Percentiles rank a stretch among this genome's conserved stretches.
Evolutionary conservation across 2,329 filamentous ascomycete genomes (phyloP).

Genomic region (Alternaria brassicae): DNA sequence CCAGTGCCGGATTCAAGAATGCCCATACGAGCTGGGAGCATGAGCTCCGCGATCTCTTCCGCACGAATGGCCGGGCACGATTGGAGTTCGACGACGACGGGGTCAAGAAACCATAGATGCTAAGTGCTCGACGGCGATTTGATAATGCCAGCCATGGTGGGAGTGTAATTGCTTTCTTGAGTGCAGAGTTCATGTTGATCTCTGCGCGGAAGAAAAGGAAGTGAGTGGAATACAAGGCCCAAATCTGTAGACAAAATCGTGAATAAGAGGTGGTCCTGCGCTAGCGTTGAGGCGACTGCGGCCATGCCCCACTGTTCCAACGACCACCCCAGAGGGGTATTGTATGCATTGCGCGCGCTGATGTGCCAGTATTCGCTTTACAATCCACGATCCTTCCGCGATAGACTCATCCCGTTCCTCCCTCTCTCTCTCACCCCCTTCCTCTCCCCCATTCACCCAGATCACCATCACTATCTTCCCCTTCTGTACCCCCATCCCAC

Average conservation of each 20-base stretch:
- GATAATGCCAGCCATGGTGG: background rate
- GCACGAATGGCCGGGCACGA: background rate
- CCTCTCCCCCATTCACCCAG: slow-evolving; percentile 25
- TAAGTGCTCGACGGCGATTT: background rate
- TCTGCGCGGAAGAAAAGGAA: background rate
- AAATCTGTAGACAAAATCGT: background rate
- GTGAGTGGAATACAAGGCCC: background rate
- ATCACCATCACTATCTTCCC: slow-evolving; percentile 9
- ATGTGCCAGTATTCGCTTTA: background rate
- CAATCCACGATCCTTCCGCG: background rate
- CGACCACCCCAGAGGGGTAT: background rate
- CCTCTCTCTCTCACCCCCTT: slow-evolving; percentile 5
- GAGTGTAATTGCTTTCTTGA: background rate
- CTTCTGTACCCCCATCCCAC: slow-evolving; percentile 14
- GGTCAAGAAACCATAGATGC: background rate
- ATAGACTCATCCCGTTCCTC: slow-evolving; percentile 26
- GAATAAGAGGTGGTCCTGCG: background rate
- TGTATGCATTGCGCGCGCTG: background rate
- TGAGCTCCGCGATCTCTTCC: background rate
- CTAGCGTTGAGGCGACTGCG: background rate
- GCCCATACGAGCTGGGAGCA: background rate
- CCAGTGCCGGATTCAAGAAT: background rate
- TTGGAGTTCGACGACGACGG: background rate
- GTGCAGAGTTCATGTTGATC: background rate
- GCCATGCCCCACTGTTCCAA: background rate